Conservation (phyloP, 2,329 filamentous ascomycete genomes). For the Alternaria brassicicola region DNA sequence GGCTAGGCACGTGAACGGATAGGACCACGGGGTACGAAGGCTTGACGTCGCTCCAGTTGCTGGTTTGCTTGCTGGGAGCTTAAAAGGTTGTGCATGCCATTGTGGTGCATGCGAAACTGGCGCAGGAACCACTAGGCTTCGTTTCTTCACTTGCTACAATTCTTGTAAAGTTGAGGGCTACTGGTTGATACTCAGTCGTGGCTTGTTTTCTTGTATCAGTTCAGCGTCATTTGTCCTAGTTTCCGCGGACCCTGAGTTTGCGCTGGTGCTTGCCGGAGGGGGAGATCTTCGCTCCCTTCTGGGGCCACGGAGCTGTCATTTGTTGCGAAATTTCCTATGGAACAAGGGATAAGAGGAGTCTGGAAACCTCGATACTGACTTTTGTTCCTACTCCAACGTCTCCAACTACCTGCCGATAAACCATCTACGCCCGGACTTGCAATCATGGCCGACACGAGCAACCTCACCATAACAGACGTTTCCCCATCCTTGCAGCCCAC, state of each 20-base stretch:
- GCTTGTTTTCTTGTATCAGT: slow-evolving; percentile 8
- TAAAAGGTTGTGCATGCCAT: not conserved
- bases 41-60: slow-evolving; percentile 4
- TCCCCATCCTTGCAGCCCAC: not conserved
- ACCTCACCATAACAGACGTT: not conserved
- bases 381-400: not conserved
- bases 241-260: slow-evolving; percentile 1
- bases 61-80: not conserved
- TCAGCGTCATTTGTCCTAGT: slow-evolving; percentile 9
- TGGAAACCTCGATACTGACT: not conserved
- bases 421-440: not conserved
- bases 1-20: slow-evolving; percentile 1
- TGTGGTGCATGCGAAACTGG: not conserved
- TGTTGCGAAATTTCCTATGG: not conserved
- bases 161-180: not conserved
- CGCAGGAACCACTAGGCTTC: not conserved
- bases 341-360: not conserved
- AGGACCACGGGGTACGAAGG: slow-evolving; percentile 5
- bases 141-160: not conserved
- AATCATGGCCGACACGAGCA: not conserved
- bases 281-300: not conserved
- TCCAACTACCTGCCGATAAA: not conserved
- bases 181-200: not conserved
- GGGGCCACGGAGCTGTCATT: not conserved
- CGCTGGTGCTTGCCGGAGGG: not conserved